Evolutionary conservation across 306 rosid species (phyloP), one percentile per base, ranked within the genome.

Genomic region (Astragalus glycyphyllos): DNA sequence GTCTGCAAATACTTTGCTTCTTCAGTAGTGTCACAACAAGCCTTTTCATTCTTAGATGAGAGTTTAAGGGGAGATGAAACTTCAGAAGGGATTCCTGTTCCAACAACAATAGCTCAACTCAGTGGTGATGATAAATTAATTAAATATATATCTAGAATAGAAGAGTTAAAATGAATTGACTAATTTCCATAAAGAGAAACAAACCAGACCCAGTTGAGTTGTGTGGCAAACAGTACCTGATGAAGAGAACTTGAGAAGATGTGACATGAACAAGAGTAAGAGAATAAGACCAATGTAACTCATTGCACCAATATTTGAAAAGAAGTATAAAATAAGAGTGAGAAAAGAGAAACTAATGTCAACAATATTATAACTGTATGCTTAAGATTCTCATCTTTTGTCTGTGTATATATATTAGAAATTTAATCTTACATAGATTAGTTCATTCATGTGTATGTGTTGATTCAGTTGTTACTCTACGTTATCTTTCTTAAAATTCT

Each of bases 191-290:
- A 41, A 16, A 58, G 45, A 31, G 34, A 78, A 35, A 34, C 45
- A 58, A 59, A 35, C 47, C 65, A 37, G 47, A 35, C 68, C 13
- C 69, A 72, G 79, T 63, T 26, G 76, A 56, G 69, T 49, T 55
- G 15, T 23, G 26, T 32, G n/a, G n/a, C 54, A 69, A 29, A 67
- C 58, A 6, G 60, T 48, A 15, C 63, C 34, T 12, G 76, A 51
- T 5, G 69, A 47, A 17, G 68, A 65, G 58, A 40, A 54, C n/a
- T 46, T 57, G 34, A 44, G 62, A 61, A 37, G 61, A 41, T 7
- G 42, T 29, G 73, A 67, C 6, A 37, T n/a, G 53, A 60, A 68
- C 56, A 51, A 50, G 60, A 82, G 63, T 29, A 69, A 42, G 9
- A 74, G 37, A 64, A 70, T 48, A 34, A 58, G 48, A 57, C 7